A percentile compares a stretch with the other conserved stretches of the same genome.
phyloP scores from a whole-genome alignment of 2,329 filamentous ascomycete genomes.

The Sporothrix brunneoviolacea region DNA sequence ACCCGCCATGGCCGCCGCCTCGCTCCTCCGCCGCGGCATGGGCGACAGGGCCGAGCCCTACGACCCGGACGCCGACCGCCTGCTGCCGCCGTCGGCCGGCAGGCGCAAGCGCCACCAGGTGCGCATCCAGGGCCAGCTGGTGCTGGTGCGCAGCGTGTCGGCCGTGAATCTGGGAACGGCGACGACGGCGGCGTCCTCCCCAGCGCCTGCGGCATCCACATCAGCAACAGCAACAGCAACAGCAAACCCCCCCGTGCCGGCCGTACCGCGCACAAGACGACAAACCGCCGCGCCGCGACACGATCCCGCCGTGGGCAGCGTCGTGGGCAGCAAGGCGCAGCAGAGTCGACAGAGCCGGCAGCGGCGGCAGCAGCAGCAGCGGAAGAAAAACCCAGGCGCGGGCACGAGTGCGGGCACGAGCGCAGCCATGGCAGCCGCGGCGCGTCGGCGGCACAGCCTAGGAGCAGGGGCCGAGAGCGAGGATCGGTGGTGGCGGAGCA shows the following conservation, averaged over 20 bases:
- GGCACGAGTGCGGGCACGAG: too few species aligned
- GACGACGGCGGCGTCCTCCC: not conserved
- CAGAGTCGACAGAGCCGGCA: too few species aligned
- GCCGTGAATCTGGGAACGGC: constrained; percentile 20
- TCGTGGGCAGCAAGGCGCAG: too few species aligned
- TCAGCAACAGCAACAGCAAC: not conserved
- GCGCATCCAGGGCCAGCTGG: constrained; percentile 32
- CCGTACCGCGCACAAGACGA: not conserved
- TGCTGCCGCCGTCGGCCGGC: constrained; percentile 22
- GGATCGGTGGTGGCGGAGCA: too few species aligned
- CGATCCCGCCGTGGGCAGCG: not conserved
- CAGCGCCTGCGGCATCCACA: too few species aligned
- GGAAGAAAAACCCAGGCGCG: too few species aligned
- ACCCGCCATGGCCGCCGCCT: not conserved
- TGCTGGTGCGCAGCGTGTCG: constrained; percentile 31
- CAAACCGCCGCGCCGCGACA: not conserved
- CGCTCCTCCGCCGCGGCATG: not conserved
- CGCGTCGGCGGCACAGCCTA: not conserved
- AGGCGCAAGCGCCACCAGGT: constrained; percentile 27
- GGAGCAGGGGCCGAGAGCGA: too few species aligned
- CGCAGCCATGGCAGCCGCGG: not conserved
- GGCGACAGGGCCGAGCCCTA: not conserved
- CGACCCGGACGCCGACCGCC: constrained; percentile 12
- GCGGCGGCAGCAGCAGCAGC: too few species aligned
- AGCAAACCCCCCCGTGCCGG: too few species aligned